Conservation (phyloP, 331 rosid species). For the Malus hybrid region DNA sequence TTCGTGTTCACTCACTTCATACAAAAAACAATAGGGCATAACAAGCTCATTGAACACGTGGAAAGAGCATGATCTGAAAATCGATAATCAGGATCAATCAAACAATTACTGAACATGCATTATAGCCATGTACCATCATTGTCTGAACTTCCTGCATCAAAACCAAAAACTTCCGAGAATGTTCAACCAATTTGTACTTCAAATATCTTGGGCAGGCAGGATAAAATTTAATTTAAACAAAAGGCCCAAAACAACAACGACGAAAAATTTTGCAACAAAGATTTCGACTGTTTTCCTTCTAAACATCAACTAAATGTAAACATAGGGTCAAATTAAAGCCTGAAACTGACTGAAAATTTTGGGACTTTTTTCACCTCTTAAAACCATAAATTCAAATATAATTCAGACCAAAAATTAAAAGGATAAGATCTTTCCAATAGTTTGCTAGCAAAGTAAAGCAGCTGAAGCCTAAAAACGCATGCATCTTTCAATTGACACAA, state of each 20-base stretch:
- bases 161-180: background rate
- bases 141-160: background rate
- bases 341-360: background rate
- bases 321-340: background rate
- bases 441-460: background rate
- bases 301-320: background rate
- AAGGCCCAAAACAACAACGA: background rate
- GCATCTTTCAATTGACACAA: background rate
- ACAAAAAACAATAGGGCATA: background rate
- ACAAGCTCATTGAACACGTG: background rate
- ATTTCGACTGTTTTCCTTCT: background rate
- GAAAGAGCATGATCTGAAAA: background rate
- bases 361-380: background rate
- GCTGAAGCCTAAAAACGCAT: background rate
- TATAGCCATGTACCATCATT: background rate
- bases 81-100: background rate
- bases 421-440: background rate
- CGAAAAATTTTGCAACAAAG: background rate
- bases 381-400: background rate
- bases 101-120: background rate
- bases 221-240: background rate
- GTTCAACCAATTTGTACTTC: background rate
- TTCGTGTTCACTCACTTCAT: background rate
- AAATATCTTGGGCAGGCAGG: background rate
- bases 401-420: background rate